phyloP scores from a whole-genome alignment of 106 monocot genomes.

The Agapanthus africanus region DNA sequence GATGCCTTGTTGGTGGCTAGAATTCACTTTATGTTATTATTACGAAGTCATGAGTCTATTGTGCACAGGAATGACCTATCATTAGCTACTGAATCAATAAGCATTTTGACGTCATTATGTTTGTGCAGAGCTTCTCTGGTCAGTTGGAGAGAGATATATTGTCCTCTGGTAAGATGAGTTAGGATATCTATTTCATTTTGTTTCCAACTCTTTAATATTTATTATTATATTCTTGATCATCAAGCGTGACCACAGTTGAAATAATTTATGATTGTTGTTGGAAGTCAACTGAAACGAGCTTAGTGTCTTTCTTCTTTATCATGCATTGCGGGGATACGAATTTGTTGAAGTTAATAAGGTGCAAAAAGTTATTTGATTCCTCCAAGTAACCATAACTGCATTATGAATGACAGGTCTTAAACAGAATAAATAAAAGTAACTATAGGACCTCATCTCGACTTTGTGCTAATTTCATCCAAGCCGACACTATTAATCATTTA shows the following conservation, averaged over 20 bases:
- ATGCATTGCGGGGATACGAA: background rate
- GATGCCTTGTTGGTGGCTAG: background rate
- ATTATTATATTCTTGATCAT: background rate
- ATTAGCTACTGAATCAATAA: background rate
- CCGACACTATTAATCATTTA: too few species aligned
- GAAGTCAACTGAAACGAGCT: background rate
- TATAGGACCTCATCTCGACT: background rate
- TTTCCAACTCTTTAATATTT: background rate
- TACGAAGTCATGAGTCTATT: background rate
- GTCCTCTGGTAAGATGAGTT: conserved; percentile 60
- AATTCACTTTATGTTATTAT: background rate
- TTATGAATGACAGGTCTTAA: background rate
- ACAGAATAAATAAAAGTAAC: background rate
- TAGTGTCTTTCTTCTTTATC: background rate
- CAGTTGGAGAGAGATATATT: conserved; percentile 81
- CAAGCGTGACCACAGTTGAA: background rate
- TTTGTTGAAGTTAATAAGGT: background rate
- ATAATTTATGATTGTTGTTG: background rate
- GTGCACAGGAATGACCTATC: background rate
- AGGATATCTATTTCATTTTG: background rate
- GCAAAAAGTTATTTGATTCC: background rate
- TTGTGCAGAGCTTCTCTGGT: conserved; percentile 67
- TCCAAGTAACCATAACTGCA: background rate
- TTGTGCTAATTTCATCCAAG: background rate
- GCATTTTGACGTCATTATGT: background rate